A percentile compares a stretch with the other conserved stretches of the same genome.
These are phyloP conservation scores for Sugiyamaella valdiviana DNA, from an alignment of 805 yeast species.

Conservation along the genomic window DNA sequence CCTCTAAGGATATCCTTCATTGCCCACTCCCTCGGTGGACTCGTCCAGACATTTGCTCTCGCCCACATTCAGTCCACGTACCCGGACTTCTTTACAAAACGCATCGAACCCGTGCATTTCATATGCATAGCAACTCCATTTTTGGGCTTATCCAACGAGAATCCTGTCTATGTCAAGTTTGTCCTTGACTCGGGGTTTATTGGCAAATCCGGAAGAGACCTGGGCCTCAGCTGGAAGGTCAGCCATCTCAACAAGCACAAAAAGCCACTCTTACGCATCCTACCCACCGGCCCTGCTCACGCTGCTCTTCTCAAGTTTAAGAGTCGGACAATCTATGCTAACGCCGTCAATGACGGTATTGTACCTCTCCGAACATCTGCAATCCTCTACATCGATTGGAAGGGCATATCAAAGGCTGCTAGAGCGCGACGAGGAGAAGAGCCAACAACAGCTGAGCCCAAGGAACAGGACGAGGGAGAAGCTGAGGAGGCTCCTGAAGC, in stretches of 20 bases:
- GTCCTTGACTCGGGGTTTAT: slow-evolving; percentile 82
- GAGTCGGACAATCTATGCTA: slow-evolving; percentile 80
- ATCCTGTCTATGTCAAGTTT: slow-evolving; percentile 76
- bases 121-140: slow-evolving; percentile 83
- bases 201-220: slow-evolving; percentile 90
- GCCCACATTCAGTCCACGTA: slow-evolving; percentile 60
- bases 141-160: slow-evolving; percentile 81
- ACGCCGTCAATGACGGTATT: slow-evolving; percentile 87
- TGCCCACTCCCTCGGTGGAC: slow-evolving; percentile 92
- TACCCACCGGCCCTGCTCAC: slow-evolving; percentile 74
- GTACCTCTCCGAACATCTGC: slow-evolving; percentile 93
- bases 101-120: slow-evolving; percentile 66
- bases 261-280: slow-evolving; percentile 63
- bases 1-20: slow-evolving; percentile 67
- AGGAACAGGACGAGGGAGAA: neutral
- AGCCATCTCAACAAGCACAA: slow-evolving; percentile 22
- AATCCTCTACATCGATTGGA: slow-evolving; percentile 77
- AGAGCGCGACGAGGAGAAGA: slow-evolving; percentile 13
- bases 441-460: neutral
- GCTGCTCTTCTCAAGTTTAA: slow-evolving; percentile 54
- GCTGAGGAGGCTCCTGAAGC: slow-evolving; percentile 17
- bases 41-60: slow-evolving; percentile 84
- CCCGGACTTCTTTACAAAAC: slow-evolving; percentile 60
- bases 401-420: slow-evolving; percentile 53
- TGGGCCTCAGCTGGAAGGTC: slow-evolving; percentile 52